A percentile compares a stretch with the other conserved stretches of the same genome.
Evolutionary conservation across 805 yeast genomes (phyloP).

Genomic region (Candida xyloterini): DNA sequence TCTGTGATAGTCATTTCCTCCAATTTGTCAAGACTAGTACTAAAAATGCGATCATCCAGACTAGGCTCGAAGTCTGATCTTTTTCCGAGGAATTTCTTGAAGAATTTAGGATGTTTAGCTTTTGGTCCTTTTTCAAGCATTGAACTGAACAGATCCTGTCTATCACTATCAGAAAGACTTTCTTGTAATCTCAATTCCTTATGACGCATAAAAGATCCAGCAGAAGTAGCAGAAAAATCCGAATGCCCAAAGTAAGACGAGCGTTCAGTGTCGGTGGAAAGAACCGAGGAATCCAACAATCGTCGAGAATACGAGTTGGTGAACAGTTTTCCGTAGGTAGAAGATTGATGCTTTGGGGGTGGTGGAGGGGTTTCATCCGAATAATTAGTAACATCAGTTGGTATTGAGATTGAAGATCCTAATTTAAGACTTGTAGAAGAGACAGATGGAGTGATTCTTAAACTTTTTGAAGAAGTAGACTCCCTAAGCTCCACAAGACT

Average conservation of each 20-base stretch:
- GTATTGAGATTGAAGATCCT: slow-evolving; percentile 15
- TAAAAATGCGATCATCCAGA: slow-evolving; percentile 34
- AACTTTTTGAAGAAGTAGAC: slow-evolving; percentile 11
- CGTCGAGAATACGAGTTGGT: slow-evolving; percentile 27
- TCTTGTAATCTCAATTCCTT: slow-evolving; percentile 35
- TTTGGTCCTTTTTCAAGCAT: slow-evolving; percentile 43
- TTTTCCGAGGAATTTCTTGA: slow-evolving; percentile 41
- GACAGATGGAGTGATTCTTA: slow-evolving; percentile 17
- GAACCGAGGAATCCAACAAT: slow-evolving; percentile 30
- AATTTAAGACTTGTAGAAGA: slow-evolving; percentile 18
- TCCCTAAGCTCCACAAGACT: slow-evolving; percentile 16
- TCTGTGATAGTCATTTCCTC: slow-evolving; percentile 27
- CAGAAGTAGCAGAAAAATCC: slow-evolving; percentile 85
- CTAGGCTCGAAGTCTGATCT: slow-evolving; percentile 30
- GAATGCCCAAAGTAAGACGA: slow-evolving; percentile 53
- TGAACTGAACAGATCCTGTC: slow-evolving; percentile 35
- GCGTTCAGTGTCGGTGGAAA: slow-evolving; percentile 34
- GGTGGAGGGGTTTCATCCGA: slow-evolving; percentile 33
- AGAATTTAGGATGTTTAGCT: slow-evolving; percentile 41
- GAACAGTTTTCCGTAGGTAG: slow-evolving; percentile 16
- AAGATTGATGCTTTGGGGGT: slow-evolving; percentile 35
- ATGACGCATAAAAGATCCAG: slow-evolving; percentile 80
- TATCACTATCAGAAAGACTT: slow-evolving; percentile 19
- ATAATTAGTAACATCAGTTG: slow-evolving; percentile 9
- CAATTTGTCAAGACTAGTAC: slow-evolving; percentile 22